Base-by-base conservation (phyloP, 768 basidiomycete genomes). In the Rhodosporidiobolus odoratus region DNA sequence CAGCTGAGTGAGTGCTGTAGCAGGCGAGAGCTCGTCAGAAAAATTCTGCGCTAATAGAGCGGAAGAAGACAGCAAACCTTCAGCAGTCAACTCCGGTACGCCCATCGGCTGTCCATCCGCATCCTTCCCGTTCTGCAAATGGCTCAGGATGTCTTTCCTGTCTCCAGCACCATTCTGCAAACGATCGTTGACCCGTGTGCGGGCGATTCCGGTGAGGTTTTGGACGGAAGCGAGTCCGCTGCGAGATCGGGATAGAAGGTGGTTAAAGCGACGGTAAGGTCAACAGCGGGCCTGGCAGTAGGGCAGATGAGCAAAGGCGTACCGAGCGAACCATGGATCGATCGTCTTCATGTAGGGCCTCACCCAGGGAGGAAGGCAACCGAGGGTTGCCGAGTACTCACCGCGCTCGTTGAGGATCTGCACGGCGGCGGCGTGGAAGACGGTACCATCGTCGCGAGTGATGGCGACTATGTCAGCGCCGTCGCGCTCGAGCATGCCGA, bases 331-430 rank as follows among this genome's bases (percentile, higher is more conserved):
- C 34, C 27, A 12, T 12, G 47, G 50, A 25, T 58, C 48, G 47
- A 54, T n/a, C n/a, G 60, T 27, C 60, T 75, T 76, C 53, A 73
- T 75, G 63, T 72, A 76, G 9, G 75, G 76, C 48, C 80, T 85
- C 84, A 88, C 86, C 81, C 82, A 85, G 2, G 86, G 83, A 0
- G 90, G 89, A 23, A 93, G 82, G 16, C 85, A 86, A 19, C 91
- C 92, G 82, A 92, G 86, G 0, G 90, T 86, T 69, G 90, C 90
- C 6, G 89, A 89, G 79, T 84, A 93, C 78, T 91, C 91, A 69
- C 92, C 92, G 30, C 92, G 88, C 65, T 88, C 87, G 78, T 94
- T 93, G 56, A 95, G 84, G 73, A 94, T 92, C 76, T 75, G 63
- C 27, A 78, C 75, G 23, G 91, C 93, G 8, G 91, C 89, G 53